These are phyloP conservation scores for Ophiognomonia clavigignenti-juglandacearum DNA, from an alignment of 2,329 filamentous ascomycete species.

Conservation along the genomic window DNA sequence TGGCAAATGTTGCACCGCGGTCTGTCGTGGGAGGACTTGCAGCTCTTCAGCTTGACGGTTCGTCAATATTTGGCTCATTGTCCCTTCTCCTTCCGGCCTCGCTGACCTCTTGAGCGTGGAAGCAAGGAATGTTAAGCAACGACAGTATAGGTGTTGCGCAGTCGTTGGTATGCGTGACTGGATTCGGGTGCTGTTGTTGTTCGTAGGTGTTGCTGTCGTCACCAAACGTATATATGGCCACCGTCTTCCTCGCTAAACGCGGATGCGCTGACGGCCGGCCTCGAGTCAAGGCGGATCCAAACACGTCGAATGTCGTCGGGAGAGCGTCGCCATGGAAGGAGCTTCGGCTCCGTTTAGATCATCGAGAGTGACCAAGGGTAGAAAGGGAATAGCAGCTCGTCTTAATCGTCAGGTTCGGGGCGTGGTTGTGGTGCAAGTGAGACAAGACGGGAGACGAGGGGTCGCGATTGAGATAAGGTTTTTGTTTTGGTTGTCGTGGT, in stretches of 20 bases:
- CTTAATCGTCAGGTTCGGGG: not conserved
- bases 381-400: too few relatives aligned
- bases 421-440: not conserved
- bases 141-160: not conserved
- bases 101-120: constrained; percentile 1
- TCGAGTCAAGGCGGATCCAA: not conserved
- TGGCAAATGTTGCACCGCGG: constrained; percentile 8
- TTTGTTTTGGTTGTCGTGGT: too few relatives aligned
- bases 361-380: too few relatives aligned
- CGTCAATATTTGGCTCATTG: constrained; percentile 72
- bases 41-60: constrained; percentile 82
- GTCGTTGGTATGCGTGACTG: too few relatives aligned
- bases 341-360: not conserved
- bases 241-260: constrained; percentile 2
- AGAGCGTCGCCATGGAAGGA: not conserved
- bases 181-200: not conserved
- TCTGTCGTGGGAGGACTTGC: constrained; percentile 46
- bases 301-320: too few relatives aligned
- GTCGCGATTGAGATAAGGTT: constrained; percentile 4
- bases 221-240: not conserved
- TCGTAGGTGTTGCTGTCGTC: not conserved
- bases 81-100: constrained; percentile 4
- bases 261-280: not conserved
- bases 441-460: not conserved
- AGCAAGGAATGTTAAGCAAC: not conserved